These are phyloP conservation scores for Alternaria ethzedia DNA, from an alignment of 2,329 filamentous ascomycete genomes.

Conservation along the genomic window DNA sequence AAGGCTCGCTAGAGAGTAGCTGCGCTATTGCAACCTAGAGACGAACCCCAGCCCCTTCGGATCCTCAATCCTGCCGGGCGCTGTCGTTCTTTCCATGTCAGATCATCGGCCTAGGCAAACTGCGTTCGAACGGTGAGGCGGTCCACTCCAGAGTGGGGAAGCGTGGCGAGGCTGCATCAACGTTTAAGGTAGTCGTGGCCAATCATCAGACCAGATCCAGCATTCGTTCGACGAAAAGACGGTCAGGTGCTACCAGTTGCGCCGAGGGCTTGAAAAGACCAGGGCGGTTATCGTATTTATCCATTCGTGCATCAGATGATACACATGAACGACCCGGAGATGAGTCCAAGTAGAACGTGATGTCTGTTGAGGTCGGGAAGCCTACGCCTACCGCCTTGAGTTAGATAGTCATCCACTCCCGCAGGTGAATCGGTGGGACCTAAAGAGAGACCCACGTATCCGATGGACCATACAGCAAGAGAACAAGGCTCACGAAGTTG, in stretches of 20 bases:
- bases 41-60: slow-evolving; percentile 1
- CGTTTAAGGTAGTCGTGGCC: slow-evolving; percentile 24
- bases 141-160: slow-evolving; percentile 14
- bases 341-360: slow-evolving; percentile 19
- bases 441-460: not conserved
- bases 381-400: not conserved
- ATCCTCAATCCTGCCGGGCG: not conserved
- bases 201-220: slow-evolving; percentile 25
- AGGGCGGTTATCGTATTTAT: slow-evolving; percentile 25
- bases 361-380: not conserved
- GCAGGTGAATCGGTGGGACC: not conserved
- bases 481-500: not conserved
- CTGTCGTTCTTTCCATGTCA: slow-evolving; percentile 7
- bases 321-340: slow-evolving; percentile 8
- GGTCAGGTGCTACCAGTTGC: slow-evolving; percentile 36
- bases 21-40: not conserved
- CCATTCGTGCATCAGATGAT: slow-evolving; percentile 42
- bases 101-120: slow-evolving; percentile 1
- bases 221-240: slow-evolving; percentile 12
- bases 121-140: slow-evolving; percentile 10
- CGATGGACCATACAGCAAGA: not conserved
- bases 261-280: slow-evolving; percentile 23
- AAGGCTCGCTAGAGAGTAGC: slow-evolving; percentile 1
- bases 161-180: slow-evolving; percentile 35
- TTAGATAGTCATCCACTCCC: not conserved